Conservation (phyloP, 768 basidiomycete species). For the Kwoniella heveanensis region DNA sequence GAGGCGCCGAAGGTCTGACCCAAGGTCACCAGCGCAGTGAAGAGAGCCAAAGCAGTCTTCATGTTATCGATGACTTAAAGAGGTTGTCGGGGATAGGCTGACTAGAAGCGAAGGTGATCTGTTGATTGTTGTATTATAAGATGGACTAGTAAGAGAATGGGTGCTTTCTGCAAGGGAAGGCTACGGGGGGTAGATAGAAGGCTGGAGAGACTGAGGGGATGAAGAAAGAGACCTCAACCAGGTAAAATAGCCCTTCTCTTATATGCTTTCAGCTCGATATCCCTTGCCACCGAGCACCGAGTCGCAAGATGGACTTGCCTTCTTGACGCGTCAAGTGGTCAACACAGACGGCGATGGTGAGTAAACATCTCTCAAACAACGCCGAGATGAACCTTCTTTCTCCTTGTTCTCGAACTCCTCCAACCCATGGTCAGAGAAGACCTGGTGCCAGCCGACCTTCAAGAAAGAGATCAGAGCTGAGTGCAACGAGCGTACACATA, state of each 20-base stretch:
- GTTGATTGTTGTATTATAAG: background rate
- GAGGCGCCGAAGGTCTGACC: slow-evolving; percentile 4
- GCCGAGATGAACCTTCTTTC: slow-evolving; percentile 3
- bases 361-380: slow-evolving; percentile 1
- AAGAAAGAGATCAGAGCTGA: too few relatives aligned
- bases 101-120: background rate
- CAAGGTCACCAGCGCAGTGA: background rate
- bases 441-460: background rate
- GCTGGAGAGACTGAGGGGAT: background rate
- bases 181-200: background rate
- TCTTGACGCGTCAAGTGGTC: background rate
- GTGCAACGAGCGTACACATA: too few relatives aligned
- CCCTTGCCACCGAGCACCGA: too few relatives aligned
- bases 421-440: background rate
- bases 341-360: background rate
- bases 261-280: background rate
- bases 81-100: background rate
- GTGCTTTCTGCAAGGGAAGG: background rate
- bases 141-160: background rate
- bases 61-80: background rate
- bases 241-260: background rate
- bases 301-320: background rate
- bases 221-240: background rate
- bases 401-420: background rate
- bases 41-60: slow-evolving; percentile 8